Base-by-base conservation (phyloP, 1,139 yeast genomes). In the Diutina neorugosa region DNA sequence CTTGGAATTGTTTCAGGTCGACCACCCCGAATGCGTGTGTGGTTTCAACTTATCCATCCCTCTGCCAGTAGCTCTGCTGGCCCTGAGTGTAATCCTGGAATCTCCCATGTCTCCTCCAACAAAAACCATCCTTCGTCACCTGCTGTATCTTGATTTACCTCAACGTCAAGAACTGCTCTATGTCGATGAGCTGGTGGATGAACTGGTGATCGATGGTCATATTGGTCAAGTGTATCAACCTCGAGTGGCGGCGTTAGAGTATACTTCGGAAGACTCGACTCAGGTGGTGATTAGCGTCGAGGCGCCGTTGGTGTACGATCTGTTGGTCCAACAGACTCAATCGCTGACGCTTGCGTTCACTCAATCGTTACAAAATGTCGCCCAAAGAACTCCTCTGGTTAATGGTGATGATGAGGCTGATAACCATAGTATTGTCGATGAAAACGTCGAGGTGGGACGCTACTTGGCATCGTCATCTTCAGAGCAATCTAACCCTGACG, bases 231-330 rank as follows among this genome's bases (percentile, higher is more conserved):
- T 46, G 16, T 46, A 46, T 9, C 40, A 7, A 8, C 50, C 50
- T n/a, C 27, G 27, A 14, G 50, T 46, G 18, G 50, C 27, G 25
- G 16, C 27, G n/a, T 27, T 16, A 5, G 50, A 46, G 23, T 11
- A 46, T 14, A 7, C 50, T 12, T 1, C 37, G 5, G 8, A 11
- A 1, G 21, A 9, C 7, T 3, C 50, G 11, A 46, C 50, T 4
- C 40, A 46, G 23, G 19, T 46, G 50, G 50, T 25, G 21, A 14
- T 46, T 8, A 23, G 40, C 14, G 40, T 46, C 8, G 27, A 46
- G 23, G 50, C 50, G 9, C 50, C 50, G 37, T 19, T n/a, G 31
- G 50, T 46, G n/a, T 46, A 46, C 40, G 50, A 46, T 9, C 37
- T 27, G 50, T 16, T 46, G 12, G 50, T 46, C 8, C 37, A 25